Percentiles rank a stretch among this genome's conserved stretches.
Evolutionary conservation across 2,329 filamentous ascomycete species (phyloP).

Genomic region (Epicoccum sorghinum): DNA sequence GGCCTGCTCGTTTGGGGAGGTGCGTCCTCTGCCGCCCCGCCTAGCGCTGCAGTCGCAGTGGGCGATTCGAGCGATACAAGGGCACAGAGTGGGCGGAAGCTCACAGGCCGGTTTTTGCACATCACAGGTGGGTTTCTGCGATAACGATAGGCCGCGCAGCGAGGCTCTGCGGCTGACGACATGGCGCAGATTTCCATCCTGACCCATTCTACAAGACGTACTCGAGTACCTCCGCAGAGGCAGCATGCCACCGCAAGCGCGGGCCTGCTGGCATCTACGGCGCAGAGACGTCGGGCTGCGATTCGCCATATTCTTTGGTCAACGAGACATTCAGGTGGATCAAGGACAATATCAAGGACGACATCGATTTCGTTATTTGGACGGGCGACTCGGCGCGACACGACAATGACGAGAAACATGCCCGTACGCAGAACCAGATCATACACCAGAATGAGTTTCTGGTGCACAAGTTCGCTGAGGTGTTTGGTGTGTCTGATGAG

Average conservation of each 20-base stretch:
- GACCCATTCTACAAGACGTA: conserved; percentile 85
- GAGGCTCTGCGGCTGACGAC: conserved; percentile 8
- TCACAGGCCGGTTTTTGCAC: conserved; percentile 78
- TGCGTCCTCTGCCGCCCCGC: conserved; percentile 36
- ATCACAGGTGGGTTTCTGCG: conserved; percentile 71
- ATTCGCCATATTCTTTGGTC: conserved; percentile 78
- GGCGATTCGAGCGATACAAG: conserved; percentile 17
- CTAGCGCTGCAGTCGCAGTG: conserved; percentile 21
- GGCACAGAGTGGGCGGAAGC: conserved; percentile 26
- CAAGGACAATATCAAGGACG: conserved; percentile 73
- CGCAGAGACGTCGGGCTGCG: conserved; percentile 86
- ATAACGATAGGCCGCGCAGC: conserved; percentile 1
- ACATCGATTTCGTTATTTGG: conserved; percentile 90
- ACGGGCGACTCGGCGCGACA: conserved; percentile 90
- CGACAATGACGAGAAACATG: conserved; percentile 82
- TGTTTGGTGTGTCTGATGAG: conserved; percentile 65
- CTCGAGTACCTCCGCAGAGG: conserved; percentile 69
- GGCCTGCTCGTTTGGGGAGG: conserved; percentile 35
- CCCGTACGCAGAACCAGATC: conserved; percentile 78
- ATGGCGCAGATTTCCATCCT: conserved; percentile 78
- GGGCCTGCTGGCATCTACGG: conserved; percentile 83
- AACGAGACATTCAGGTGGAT: conserved; percentile 94
- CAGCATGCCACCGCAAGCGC: conserved; percentile 78
- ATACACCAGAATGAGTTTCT: conserved; percentile 76
- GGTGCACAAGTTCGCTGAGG: conserved; percentile 75